These are phyloP conservation scores for Fomitopsis schrenkii DNA, from an alignment of 1,284 basidiomycete species.

Conservation along the genomic window DNA sequence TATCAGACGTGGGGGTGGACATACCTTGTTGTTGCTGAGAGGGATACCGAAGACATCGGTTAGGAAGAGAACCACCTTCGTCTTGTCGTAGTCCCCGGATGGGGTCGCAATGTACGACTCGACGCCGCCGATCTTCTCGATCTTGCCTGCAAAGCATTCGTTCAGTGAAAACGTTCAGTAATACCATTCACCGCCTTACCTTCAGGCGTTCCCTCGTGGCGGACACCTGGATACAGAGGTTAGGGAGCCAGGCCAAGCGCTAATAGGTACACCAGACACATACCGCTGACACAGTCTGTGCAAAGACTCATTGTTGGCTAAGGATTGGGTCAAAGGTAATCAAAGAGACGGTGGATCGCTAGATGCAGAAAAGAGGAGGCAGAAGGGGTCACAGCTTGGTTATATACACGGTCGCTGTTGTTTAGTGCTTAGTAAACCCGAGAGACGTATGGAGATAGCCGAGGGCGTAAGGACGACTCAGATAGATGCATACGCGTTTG, in stretches of 20 bases:
- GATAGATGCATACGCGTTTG: too few relatives aligned
- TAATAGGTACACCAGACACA: not conserved
- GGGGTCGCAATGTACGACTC: slow-evolving; percentile 51
- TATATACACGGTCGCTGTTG: not conserved
- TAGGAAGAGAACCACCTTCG: slow-evolving; percentile 55
- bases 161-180: not conserved
- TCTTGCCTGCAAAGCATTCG: slow-evolving; percentile 30
- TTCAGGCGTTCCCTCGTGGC: slow-evolving; percentile 50
- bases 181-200: slow-evolving; percentile 28
- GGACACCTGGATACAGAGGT: slow-evolving; percentile 36
- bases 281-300: slow-evolving; percentile 13
- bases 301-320: slow-evolving; percentile 20
- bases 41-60: slow-evolving; percentile 65
- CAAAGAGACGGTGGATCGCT: not conserved
- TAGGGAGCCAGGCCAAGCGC: not conserved
- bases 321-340: not conserved
- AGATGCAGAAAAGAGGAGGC: too few relatives aligned
- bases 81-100: slow-evolving; percentile 42
- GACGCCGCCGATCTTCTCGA: slow-evolving; percentile 42
- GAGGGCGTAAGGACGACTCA: too few relatives aligned
- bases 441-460: too few relatives aligned
- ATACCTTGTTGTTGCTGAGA: slow-evolving; percentile 48
- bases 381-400: not conserved
- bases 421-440: too few relatives aligned
- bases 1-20: slow-evolving; percentile 3